Percentiles rank a stretch among this genome's conserved stretches.
Evolutionary conservation across 2,329 filamentous ascomycete species (phyloP).

Genomic region (Kalaharituber pfeilii): DNA sequence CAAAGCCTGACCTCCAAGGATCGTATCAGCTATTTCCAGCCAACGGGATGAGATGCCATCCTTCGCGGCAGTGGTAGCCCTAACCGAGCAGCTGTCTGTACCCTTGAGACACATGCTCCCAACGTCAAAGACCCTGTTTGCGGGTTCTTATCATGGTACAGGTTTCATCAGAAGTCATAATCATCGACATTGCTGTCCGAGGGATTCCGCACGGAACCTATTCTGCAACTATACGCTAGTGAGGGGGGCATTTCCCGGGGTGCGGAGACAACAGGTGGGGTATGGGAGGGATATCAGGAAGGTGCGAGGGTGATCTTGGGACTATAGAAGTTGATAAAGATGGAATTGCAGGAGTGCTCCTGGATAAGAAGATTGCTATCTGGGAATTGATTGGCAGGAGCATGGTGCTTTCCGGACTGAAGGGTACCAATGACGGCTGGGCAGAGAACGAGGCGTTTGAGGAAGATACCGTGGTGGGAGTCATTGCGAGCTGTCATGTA

Average conservation of each 20-base stretch:
- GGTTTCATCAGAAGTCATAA: constrained; percentile 56
- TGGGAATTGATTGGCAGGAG: constrained; percentile 95
- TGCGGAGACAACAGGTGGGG: constrained; percentile 60
- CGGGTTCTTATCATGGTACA: constrained; percentile 89
- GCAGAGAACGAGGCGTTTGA: constrained; percentile 1
- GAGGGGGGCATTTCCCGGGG: constrained; percentile 70
- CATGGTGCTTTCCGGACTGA: constrained; percentile 59
- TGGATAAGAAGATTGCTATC: constrained; percentile 67
- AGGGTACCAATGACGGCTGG: constrained; percentile 38
- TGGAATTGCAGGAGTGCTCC: constrained; percentile 61
- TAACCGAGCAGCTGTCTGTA: constrained; percentile 83
- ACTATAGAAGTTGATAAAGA: constrained; percentile 55
- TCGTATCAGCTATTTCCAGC: constrained; percentile 69
- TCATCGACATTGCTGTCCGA: constrained; percentile 73
- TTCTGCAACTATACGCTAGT: constrained; percentile 66
- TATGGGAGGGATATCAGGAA: constrained; percentile 46
- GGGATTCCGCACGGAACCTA: constrained; percentile 70
- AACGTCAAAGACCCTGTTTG: constrained; percentile 51
- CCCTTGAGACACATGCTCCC: constrained; percentile 65
- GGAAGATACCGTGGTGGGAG: constrained; percentile 73
- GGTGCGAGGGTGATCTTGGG: constrained; percentile 48
- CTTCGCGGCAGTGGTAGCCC: constrained; percentile 71
- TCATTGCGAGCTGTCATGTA: constrained; percentile 78
- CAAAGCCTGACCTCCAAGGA: constrained; percentile 67
- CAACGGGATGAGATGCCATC: constrained; percentile 84